Base-by-base conservation (phyloP, 805 yeast genomes). In the Wickerhamiella kazuoi region DNA sequence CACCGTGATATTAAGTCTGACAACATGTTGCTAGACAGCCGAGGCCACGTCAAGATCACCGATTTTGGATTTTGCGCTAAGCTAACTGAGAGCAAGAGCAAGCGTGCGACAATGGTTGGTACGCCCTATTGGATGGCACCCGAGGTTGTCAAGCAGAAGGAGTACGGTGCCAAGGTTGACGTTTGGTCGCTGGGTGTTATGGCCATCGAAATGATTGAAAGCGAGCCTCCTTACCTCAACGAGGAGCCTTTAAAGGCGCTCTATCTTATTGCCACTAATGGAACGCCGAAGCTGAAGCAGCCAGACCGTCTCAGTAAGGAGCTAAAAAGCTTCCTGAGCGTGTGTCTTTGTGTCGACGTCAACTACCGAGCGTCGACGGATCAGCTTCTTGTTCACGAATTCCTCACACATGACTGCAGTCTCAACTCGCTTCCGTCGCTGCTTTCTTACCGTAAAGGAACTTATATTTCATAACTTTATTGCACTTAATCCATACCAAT, bases 1-100 rank as follows among this genome's bases (percentile, higher is more conserved):
- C 99, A 90, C 58, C 69, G 99, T 48, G 99, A 90, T 57, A 93
- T 90, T 54, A 90, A 90, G 60, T 83, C 94, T 1, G 99, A 93
- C 48, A 90, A 90, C 57, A 94, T 90, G 36, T 63, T 90, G 39
- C 62, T 90, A 37, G 87, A 86, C 46, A 70, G 77, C 30, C 67
- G 67, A 33, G 95, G 94, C 11, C 75, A 79, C 41, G 93, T 90
- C 40, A 93, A 90, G 60, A 74, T 90, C 41, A 93, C 98, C 1
- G 99, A 90, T 64, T 90, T 90, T 59, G 87, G 77, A 0, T 80
- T 79, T 50, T 81, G 82, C 59, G 90, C 90, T 15, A 78, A 79
- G 53, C 68, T 79, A 46, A 79, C 79, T 17, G 84, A 76, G 48
- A 73, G 73, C 51, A 66, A 78, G 38, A 67, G 71, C 44, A 79